Evolutionary conservation across 2,329 filamentous ascomycete genomes (phyloP), one percentile per base, ranked within the genome.

Genomic region (Penicillium brasilianum): DNA sequence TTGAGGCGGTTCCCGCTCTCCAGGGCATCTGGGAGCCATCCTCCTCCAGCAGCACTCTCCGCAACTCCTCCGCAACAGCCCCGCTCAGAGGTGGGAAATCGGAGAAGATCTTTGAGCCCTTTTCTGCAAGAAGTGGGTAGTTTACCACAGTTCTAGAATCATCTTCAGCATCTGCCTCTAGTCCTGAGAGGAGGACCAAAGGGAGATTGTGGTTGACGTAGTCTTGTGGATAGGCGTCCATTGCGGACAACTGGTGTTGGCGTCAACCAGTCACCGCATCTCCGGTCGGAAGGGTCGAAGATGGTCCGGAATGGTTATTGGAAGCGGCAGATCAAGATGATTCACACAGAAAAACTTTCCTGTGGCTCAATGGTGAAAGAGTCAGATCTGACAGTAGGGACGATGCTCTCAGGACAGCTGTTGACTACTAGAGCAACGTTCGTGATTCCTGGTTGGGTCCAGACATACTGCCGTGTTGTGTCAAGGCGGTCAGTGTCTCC

Each of bases 171-270:
- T 64, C 70, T 67, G 73, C 73, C 72, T 78, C 83, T 36, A 97
- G 84, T 13, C 94, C 95, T 39, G 92, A 92, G 36, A 96, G 85
- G 50, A 96, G 82, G 63, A 98, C 80, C 59, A 97, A 84, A 37
- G 94, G 94, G 70, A 96, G 84, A 78, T 95, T 96, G 79, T 95
- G 93, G 75, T 89, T 87, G 76, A 96, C 83, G 81, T 93, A 96
- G 77, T 89, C 90, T 66, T 76, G 69, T 25, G 80, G 79, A 65
- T 80, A 82, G 62, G 76, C 77, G 69, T 82, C 78, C 80, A 82
- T 82, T 71, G 72, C 72, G 76, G 71, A 73, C 71, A 69, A 66
- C 18, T 41, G 14, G 61, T 41, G 41, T 56, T 70, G 64, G 64
- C 39, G 57, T 32, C 60, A 57, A 54, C 65, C 54, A 58, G 65